A percentile compares a stretch with the other conserved stretches of the same genome.
Evolutionary conservation across 106 monocot genomes (phyloP).

Genomic region (Gastrodia elata): DNA sequence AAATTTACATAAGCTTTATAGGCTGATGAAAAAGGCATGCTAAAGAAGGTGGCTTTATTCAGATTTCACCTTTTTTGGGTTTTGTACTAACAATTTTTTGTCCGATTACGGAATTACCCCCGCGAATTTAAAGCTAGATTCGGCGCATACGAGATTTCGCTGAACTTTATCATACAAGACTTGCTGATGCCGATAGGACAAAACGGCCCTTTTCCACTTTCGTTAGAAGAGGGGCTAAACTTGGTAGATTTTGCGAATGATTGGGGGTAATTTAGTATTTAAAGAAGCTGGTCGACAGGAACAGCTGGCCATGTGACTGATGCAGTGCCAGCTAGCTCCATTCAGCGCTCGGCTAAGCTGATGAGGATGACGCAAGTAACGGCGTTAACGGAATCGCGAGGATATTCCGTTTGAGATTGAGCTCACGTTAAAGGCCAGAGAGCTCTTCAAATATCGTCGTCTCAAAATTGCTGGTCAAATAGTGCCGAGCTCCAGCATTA

Average conservation of each 20-base stretch:
- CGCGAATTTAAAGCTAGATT: conserved; percentile 34
- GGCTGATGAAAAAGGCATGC: too few species aligned
- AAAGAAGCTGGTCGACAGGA: conserved; percentile 9
- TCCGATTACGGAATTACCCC: not conserved
- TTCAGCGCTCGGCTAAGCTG: conserved; percentile 39
- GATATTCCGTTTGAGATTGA: not conserved
- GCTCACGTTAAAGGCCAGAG: too few species aligned
- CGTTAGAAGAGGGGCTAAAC: too few species aligned
- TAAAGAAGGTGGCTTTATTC: too few species aligned
- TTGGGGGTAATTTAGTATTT: conserved; percentile 18
- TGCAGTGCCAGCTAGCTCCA: conserved; percentile 54
- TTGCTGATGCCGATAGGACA: not conserved
- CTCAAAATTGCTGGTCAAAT: too few species aligned
- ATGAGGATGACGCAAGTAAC: not conserved
- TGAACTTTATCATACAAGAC: conserved; percentile 7
- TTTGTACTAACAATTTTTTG: not conserved
- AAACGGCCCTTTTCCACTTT: not conserved
- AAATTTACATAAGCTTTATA: too few species aligned
- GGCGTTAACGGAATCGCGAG: not conserved
- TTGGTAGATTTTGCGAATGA: not conserved
- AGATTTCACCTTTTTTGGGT: not conserved
- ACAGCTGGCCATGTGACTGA: conserved; percentile 60
- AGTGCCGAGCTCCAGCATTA: too few species aligned
- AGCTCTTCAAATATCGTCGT: too few species aligned
- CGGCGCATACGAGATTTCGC: conserved; percentile 21